Evolutionary conservation across 768 basidiomycete species (phyloP), one percentile per base, ranked within the genome.

Genomic region (Glaciozyma martinii): DNA sequence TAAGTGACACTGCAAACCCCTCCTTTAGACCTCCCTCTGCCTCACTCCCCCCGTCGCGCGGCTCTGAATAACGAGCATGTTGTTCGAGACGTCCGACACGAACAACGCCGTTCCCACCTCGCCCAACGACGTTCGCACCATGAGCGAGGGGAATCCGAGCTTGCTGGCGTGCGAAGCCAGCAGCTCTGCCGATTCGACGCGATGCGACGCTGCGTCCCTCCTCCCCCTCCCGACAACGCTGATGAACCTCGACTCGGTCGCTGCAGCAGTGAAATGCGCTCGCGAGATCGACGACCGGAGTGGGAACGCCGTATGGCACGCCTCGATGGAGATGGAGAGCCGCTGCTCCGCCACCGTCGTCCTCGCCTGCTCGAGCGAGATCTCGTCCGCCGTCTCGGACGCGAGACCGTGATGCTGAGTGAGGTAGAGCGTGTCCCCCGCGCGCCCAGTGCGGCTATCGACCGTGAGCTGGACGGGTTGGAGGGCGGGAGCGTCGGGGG

Each of bases 291-390:
- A 47, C 56, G 47, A 49, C 27, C 32, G 47, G 8, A 68, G 47
- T 2, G 67, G 67, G 49, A 50, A 50, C 25, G 49, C 49, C 49
- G 49, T 50, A 21, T 44, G 40, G 12, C 30, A 9, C 68, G 85
- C 80, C 67, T 83, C 81, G 23, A 82, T 80, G 75, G 85, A 78
- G 27, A 91, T 68, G 50, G 79, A 78, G 67, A 83, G 83, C 62
- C 91, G 74, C 77, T 95, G 92, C 0, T 44, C 87, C 89, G 3
- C 93, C 83, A 1, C 94, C 88, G 87, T 15, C 90, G 82, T 8
- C 90, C 18, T 88, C 81, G 40, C 92, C 58, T 42, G 12, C 63
- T 43, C 3, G 59, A 62, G 85, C 79, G 71, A 37, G 61, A 25
- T 33, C 49, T 3, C 81, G 82, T 1, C 81, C 79, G 90, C 90